A percentile compares a stretch with the other conserved stretches of the same genome.
These are phyloP conservation scores for Coemansia sp. DNA, from an alignment of 371 early-diverging fungal genomes.

Conservation along the genomic window DNA sequence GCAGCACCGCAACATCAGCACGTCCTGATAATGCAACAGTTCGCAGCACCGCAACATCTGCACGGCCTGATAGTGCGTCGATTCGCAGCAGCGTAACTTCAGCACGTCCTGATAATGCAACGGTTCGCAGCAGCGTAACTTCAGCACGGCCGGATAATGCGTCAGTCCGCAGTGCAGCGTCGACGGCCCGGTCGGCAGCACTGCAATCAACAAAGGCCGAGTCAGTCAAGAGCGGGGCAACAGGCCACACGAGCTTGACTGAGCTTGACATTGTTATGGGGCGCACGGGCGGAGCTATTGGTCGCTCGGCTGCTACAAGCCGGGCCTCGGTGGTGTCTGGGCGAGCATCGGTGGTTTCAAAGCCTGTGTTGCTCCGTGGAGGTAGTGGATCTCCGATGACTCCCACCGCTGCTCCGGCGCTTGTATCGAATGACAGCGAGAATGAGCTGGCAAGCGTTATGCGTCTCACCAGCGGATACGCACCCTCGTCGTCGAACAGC, in stretches of 20 bases:
- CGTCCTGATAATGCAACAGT: neutral
- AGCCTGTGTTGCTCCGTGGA: slow-evolving; percentile 23
- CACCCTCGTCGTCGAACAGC: slow-evolving; percentile 36
- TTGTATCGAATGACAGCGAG: slow-evolving; percentile 31
- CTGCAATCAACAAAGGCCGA: neutral
- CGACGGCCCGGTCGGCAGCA: neutral
- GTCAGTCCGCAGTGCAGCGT: neutral
- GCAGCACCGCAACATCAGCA: too few relatives aligned
- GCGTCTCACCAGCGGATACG: slow-evolving; percentile 48
- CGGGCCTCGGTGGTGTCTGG: slow-evolving; percentile 16
- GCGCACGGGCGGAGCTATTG: slow-evolving; percentile 35
- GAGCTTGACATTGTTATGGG: slow-evolving; percentile 52
- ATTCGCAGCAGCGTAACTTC: neutral
- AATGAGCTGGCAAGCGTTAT: slow-evolving; percentile 45
- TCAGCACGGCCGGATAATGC: neutral
- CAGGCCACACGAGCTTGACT: slow-evolving; percentile 28
- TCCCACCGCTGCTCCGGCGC: neutral
- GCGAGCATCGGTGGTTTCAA: too few relatives aligned
- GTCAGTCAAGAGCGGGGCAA: neutral
- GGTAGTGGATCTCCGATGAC: slow-evolving; percentile 31
- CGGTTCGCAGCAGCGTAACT: neutral
- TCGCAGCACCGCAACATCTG: neutral
- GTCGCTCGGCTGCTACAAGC: slow-evolving; percentile 12
- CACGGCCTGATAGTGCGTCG: neutral
- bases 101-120: neutral